Percentiles rank a stretch among this genome's conserved stretches.
These are phyloP conservation scores for Ophiostoma australiae DNA, from an alignment of 2,329 filamentous ascomycete genomes.

Conservation along the genomic window DNA sequence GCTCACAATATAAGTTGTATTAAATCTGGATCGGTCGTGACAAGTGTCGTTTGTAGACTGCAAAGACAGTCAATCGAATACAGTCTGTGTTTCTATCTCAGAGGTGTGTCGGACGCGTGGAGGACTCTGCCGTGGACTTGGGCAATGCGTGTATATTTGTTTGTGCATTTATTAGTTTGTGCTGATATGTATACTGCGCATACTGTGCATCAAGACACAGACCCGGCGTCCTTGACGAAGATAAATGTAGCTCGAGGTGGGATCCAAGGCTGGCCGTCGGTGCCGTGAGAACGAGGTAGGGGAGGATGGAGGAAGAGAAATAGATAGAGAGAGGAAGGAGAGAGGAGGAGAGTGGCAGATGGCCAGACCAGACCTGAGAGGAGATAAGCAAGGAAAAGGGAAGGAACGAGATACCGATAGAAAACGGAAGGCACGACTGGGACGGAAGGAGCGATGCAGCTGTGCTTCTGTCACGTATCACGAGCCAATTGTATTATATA, in stretches of 20 bases:
- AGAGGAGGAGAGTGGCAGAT: background rate
- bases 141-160: background rate
- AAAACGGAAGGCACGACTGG: slow-evolving; percentile 11
- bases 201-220: background rate
- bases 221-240: background rate
- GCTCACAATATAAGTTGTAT: background rate
- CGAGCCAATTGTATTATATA: background rate
- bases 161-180: background rate
- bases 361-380: background rate
- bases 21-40: background rate
- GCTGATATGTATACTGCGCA: background rate
- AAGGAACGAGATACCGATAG: background rate
- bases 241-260: background rate
- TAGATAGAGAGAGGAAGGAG: background rate
- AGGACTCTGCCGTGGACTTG: background rate
- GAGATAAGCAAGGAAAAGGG: background rate
- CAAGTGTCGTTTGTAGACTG: background rate
- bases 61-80: background rate
- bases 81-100: background rate
- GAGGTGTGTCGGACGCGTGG: background rate
- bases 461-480: slow-evolving; percentile 6
- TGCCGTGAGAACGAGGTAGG: background rate
- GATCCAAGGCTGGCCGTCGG: background rate
- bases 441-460: slow-evolving; percentile 13
- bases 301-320: background rate